phyloP scores from a whole-genome alignment of 2,329 filamentous ascomycete genomes.

The Ophiostoma sp. region DNA sequence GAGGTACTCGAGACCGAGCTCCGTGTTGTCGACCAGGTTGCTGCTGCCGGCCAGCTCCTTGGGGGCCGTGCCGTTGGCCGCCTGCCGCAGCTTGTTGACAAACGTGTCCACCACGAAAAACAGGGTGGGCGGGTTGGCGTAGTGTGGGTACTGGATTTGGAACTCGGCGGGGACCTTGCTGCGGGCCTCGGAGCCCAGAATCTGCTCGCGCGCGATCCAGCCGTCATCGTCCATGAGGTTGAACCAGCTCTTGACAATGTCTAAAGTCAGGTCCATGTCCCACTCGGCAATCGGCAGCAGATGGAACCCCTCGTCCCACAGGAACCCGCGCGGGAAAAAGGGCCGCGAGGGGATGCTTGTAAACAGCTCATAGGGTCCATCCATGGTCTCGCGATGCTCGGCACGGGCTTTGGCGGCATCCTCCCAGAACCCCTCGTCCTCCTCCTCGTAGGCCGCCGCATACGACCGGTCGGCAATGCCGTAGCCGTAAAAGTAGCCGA shows the following conservation, averaged over 20 bases:
- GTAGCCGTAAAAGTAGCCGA: slow-evolving; percentile 92
- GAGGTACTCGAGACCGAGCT: slow-evolving; percentile 70
- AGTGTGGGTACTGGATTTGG: slow-evolving; percentile 93
- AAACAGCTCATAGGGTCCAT: slow-evolving; percentile 85
- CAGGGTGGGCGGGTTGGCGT: slow-evolving; percentile 93
- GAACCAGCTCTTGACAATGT: slow-evolving; percentile 95
- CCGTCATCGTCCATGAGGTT: slow-evolving; percentile 94
- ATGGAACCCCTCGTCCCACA: slow-evolving; percentile 99
- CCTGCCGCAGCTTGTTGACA: slow-evolving; percentile 70
- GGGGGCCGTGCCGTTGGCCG: slow-evolving; percentile 48
- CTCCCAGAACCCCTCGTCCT: slow-evolving; percentile 93
- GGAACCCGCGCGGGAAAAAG: slow-evolving; percentile 94
- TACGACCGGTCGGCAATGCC: slow-evolving; percentile 88
- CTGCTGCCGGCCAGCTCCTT: slow-evolving; percentile 53
- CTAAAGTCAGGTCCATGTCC: slow-evolving; percentile 83
- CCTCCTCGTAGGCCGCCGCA: slow-evolving; percentile 90
- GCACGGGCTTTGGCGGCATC: slow-evolving; percentile 78
- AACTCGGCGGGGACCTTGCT: slow-evolving; percentile 95
- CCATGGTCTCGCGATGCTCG: slow-evolving; percentile 66
- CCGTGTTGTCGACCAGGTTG: slow-evolving; percentile 66
- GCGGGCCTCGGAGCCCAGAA: slow-evolving; percentile 84
- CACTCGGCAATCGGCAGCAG: slow-evolving; percentile 88
- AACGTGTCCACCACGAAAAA: slow-evolving; percentile 87
- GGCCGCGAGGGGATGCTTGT: slow-evolving; percentile 88
- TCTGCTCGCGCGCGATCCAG: slow-evolving; percentile 96